Base-by-base conservation (phyloP, 495 filamentous ascomycete species). In the Endocarpon pusillum region DNA sequence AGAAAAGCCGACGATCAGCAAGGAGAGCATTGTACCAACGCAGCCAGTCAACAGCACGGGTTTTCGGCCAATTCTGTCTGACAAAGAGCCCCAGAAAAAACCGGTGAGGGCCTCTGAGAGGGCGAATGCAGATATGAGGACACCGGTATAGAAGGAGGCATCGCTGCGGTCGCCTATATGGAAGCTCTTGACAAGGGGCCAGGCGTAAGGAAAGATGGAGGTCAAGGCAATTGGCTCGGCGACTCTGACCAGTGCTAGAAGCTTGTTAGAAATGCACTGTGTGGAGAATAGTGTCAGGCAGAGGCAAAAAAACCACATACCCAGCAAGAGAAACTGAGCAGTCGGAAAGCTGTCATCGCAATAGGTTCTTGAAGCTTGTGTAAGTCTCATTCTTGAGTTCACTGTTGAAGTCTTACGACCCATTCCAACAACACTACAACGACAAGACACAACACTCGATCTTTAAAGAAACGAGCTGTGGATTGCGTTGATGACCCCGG, bases 181-280 rank as follows among this genome's bases (percentile, higher is more conserved):
- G 47, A 81, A 80, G 42, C 77, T 63, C 50, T 72, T 74, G 45
- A 84, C 73, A 54, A 86, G 73, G 40, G 75, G 70, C 74, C 78
- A 91, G 36, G 85, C 80, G 55, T 91, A 93, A 11, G 81, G 81
- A 38, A 85, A 80, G 55, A 86, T 81, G 48, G 78, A 84, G 2
- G 81, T 86, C 40, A 91, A 67, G 27, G 83, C 82, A 38, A 93
- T 81, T 4, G 83, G 84, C 56, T 93, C 84, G 24, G 83, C 80
- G 41, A 92, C 68, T 33, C 85, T 78, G 53, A 75, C 76, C 57
- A 79, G 70, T 46, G 73, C 71, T 66, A 49, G 34, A 52, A 18
- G 52, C 52, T 56, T 37, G 6, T 26, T 6, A 18, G 32, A 16
- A 14, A 9, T 33, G 34, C 21, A 21, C 21, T 21, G 12, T 15